Evolutionary conservation across 441 rosid species (phyloP), one percentile per base, ranked within the genome.

Genomic region (Geranium incanum): DNA sequence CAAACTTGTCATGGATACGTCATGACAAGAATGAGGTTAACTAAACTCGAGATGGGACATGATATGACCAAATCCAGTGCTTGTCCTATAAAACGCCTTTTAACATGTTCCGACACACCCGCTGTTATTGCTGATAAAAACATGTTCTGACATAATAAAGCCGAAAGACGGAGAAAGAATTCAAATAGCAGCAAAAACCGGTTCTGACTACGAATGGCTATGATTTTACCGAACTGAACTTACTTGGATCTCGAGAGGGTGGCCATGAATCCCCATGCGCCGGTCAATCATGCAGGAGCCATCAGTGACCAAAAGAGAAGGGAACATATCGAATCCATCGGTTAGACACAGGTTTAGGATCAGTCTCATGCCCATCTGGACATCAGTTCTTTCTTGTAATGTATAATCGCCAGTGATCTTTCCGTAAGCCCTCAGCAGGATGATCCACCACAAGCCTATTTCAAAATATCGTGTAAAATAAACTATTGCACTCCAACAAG

Each of bases 161-260:
- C 33, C 2, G 33, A 28, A 28, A 28, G 33, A 28, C 33, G 33
- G 33, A 21, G 33, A 28, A 28, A 28, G 33, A 28, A 28, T 2
- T 28, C 33, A 28, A 28, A 28, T 28, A 28, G 33, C 33, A 28
- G 33, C 33, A 28, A 28, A 28, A 28, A 28, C 1, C 3, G 1
- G 33, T 28, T 28, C 33, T 28, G 1, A 28, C 59, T 16, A 5
- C 11, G 48, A 41, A 41, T 0, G 48, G 1, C 48, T 41, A 41
- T 41, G 7, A 41, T 41, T 41, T 11, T 41, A 41, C 11, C 11
- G 48, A 41, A 28, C 33, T 28, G 33, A 2, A 41, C 48, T 41
- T 41, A 65, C 65, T 43, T 43, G 50, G 50, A 43, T 43, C 50
- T 43, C 50, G 12, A 43, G 50, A 43, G 50, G 50, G 50, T 43